These are phyloP conservation scores for Mangifera indica DNA, from an alignment of 345 rosid genomes.

Conservation along the genomic window DNA sequence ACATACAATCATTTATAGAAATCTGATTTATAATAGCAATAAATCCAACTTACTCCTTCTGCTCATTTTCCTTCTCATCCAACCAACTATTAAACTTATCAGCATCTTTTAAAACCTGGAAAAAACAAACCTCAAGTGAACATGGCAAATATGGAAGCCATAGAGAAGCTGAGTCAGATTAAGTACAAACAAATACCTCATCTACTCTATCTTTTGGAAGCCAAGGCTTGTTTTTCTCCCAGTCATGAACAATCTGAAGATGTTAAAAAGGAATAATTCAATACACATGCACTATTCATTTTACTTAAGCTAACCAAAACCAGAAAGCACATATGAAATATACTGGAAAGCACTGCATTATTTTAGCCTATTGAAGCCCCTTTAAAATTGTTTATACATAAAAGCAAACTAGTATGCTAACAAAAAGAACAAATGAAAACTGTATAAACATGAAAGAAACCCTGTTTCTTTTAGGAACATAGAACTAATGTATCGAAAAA, in stretches of 20 bases:
- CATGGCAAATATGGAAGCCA: background rate
- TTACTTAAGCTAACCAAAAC: constrained; percentile 1
- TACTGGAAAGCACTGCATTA: background rate
- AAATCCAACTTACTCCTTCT: constrained; percentile 56
- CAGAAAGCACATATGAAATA: background rate
- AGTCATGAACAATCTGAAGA: constrained; percentile 55
- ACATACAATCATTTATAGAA: too few species aligned
- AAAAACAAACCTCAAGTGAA: background rate
- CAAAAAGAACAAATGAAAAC: background rate
- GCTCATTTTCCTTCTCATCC: constrained; percentile 79
- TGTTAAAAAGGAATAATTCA: constrained; percentile 15
- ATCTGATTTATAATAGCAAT: background rate
- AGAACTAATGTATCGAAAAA: too few species aligned
- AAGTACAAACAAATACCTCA: constrained; percentile 51
- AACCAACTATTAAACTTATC: constrained; percentile 79
- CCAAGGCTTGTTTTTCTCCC: constrained; percentile 87
- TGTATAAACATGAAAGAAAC: background rate
- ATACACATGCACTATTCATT: constrained; percentile 7
- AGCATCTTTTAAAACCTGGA: constrained; percentile 59
- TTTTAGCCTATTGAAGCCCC: background rate
- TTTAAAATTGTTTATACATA: background rate
- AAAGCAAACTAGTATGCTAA: background rate
- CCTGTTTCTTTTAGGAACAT: too few species aligned
- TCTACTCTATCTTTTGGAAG: constrained; percentile 72
- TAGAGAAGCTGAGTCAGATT: background rate